These are phyloP conservation scores for Magnolia changhungtana DNA, from an alignment of 164 flowering plant species.

Conservation along the genomic window DNA sequence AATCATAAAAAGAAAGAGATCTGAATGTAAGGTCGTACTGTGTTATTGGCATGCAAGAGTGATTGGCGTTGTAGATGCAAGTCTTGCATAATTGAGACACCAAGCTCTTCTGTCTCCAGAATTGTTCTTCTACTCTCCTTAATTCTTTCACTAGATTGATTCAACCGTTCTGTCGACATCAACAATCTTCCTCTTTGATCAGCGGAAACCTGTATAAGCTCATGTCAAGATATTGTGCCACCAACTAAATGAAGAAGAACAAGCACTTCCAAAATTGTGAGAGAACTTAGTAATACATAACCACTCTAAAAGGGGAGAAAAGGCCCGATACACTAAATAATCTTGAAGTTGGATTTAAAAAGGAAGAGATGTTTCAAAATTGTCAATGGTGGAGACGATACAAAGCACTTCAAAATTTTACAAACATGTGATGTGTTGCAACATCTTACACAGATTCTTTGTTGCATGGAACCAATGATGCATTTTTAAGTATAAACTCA, in stretches of 20 bases:
- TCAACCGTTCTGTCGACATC: slow-evolving; percentile 16
- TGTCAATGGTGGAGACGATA: neutral
- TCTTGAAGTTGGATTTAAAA: neutral
- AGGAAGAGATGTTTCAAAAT: neutral
- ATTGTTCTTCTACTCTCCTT: slow-evolving; percentile 20
- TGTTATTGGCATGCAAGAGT: slow-evolving; percentile 13
- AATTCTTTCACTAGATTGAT: slow-evolving; percentile 20
- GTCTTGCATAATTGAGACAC: slow-evolving; percentile 22
- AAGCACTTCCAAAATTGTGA: neutral
- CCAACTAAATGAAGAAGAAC: neutral
- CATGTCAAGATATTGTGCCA: neutral
- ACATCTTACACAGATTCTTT: too few relatives aligned
- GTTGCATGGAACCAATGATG: too few relatives aligned
- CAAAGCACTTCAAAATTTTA: neutral
- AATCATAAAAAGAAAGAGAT: too few relatives aligned
- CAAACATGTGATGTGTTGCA: neutral
- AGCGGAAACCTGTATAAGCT: slow-evolving; percentile 11
- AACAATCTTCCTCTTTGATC: slow-evolving; percentile 21
- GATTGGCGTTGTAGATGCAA: slow-evolving; percentile 22
- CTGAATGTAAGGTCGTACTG: slow-evolving; percentile 2
- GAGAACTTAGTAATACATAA: neutral
- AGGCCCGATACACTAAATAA: neutral
- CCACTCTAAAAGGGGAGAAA: neutral
- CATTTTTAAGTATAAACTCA: too few relatives aligned
- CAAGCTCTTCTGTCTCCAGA: slow-evolving; percentile 21